Percentiles rank a stretch among this genome's conserved stretches.
These are phyloP conservation scores for Phaeoacremonium minimum DNA, from an alignment of 2,329 filamentous ascomycete genomes.

Conservation along the genomic window DNA sequence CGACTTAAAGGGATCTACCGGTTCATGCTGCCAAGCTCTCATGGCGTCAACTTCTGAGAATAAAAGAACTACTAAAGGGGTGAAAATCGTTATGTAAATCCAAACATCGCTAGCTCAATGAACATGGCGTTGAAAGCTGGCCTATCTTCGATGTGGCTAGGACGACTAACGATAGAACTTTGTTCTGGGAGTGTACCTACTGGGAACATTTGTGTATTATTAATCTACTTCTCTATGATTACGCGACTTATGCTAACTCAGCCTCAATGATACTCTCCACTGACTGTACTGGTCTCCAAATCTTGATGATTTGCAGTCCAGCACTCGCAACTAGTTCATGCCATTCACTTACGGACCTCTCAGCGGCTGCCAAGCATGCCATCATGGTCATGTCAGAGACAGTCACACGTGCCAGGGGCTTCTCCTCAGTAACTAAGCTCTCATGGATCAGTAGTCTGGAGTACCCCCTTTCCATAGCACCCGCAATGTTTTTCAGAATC, in stretches of 20 bases:
- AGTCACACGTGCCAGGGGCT: conserved; percentile 21
- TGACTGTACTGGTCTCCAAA: conserved; percentile 11
- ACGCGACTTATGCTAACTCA: neutral
- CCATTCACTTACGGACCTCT: conserved; percentile 1
- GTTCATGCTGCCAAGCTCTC: too few species aligned
- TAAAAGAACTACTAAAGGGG: too few species aligned
- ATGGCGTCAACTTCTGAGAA: too few species aligned
- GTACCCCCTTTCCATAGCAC: conserved; percentile 24
- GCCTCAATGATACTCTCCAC: conserved; percentile 14
- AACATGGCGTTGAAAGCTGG: too few species aligned
- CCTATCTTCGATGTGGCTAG: too few species aligned
- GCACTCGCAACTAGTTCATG: neutral
- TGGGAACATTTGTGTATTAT: too few species aligned
- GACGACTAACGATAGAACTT: too few species aligned
- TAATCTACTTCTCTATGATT: too few species aligned
- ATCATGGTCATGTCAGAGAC: conserved; percentile 29
- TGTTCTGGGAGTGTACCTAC: too few species aligned
- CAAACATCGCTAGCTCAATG: too few species aligned
- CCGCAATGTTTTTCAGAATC: conserved; percentile 7
- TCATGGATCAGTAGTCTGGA: conserved; percentile 31
- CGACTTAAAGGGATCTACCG: too few species aligned
- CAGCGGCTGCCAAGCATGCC: conserved; percentile 12
- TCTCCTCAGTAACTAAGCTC: conserved; percentile 22
- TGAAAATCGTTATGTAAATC: too few species aligned
- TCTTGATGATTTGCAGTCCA: conserved; percentile 12